These are phyloP conservation scores for Fistulinella prunicolor DNA, from an alignment of 768 basidiomycete genomes.

Conservation along the genomic window DNA sequence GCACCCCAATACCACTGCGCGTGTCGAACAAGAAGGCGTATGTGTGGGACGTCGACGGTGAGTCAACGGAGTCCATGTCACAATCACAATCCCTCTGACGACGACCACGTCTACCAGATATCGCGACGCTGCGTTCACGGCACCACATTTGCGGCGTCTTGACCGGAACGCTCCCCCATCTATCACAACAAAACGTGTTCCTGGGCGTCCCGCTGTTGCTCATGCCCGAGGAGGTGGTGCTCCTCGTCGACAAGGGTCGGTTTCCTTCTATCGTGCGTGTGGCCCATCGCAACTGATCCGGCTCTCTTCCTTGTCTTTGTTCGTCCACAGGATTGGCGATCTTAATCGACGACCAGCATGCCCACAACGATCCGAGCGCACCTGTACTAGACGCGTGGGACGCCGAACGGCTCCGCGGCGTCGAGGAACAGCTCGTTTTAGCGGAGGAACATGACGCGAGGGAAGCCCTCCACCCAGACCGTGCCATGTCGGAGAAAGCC, in stretches of 20 bases:
- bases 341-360: constrained; percentile 67
- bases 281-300: neutral
- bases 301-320: neutral
- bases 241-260: constrained; percentile 79
- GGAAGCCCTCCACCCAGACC: constrained; percentile 36
- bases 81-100: neutral
- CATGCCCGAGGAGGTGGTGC: constrained; percentile 88
- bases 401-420: constrained; percentile 42
- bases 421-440: constrained; percentile 47
- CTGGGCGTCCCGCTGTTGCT: constrained; percentile 87
- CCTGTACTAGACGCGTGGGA: constrained; percentile 55
- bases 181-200: constrained; percentile 96
- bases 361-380: constrained; percentile 49
- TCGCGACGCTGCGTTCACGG: constrained; percentile 71
- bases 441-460: constrained; percentile 50
- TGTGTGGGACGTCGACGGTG: constrained; percentile 88
- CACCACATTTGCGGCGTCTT: constrained; percentile 84
- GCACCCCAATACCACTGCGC: constrained; percentile 51
- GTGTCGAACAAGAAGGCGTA: constrained; percentile 78
- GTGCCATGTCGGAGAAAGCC: constrained; percentile 59
- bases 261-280: neutral
- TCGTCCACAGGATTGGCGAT: constrained; percentile 63
- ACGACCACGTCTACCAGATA: constrained; percentile 49
- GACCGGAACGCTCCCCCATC: constrained; percentile 87
- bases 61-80: constrained; percentile 6